phyloP scores from a whole-genome alignment of 1,284 basidiomycete species.

The Malassezia sp. region DNA sequence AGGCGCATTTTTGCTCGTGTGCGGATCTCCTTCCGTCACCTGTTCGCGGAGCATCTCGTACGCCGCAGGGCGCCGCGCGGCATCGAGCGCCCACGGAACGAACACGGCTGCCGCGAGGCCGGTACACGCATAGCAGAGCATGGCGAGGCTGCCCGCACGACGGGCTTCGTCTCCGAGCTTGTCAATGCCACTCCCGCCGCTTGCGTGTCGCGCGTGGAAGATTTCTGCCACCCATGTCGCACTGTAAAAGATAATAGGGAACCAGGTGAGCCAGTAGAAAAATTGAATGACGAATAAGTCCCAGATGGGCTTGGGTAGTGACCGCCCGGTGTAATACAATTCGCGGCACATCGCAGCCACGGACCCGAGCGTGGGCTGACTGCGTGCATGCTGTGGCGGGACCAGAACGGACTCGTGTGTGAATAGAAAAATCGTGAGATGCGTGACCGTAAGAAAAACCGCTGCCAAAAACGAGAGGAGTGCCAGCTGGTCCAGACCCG shows the following conservation, averaged over 20 bases:
- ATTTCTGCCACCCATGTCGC: conserved; percentile 39
- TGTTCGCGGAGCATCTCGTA: too few relatives aligned
- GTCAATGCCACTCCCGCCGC: conserved; percentile 11
- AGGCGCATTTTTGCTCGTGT: too few relatives aligned
- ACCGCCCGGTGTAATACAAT: conserved; percentile 19
- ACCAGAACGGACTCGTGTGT: conserved; percentile 25
- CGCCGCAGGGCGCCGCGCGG: conserved; percentile 12
- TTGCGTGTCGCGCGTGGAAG: conserved; percentile 23
- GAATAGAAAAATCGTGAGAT: conserved; percentile 18
- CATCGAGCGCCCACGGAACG: conserved; percentile 60
- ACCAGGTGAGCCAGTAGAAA: conserved; percentile 40
- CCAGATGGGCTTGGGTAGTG: conserved; percentile 23
- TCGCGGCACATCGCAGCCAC: too few relatives aligned
- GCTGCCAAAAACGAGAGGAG: conserved; percentile 26
- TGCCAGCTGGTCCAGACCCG: conserved; percentile 22
- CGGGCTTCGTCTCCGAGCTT: conserved; percentile 55
- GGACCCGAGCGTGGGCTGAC: not conserved
- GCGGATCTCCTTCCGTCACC: too few relatives aligned
- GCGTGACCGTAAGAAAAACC: conserved; percentile 24
- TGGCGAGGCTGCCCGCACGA: conserved; percentile 67
- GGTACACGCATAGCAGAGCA: conserved; percentile 65
- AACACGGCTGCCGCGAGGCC: conserved; percentile 60
- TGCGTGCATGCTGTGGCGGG: not conserved
- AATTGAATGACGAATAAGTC: conserved; percentile 36
- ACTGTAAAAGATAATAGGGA: conserved; percentile 35